Evolutionary conservation across 768 basidiomycete genomes (phyloP), one percentile per base, ranked within the genome.

Genomic region (Cyclocybe cylindracea): DNA sequence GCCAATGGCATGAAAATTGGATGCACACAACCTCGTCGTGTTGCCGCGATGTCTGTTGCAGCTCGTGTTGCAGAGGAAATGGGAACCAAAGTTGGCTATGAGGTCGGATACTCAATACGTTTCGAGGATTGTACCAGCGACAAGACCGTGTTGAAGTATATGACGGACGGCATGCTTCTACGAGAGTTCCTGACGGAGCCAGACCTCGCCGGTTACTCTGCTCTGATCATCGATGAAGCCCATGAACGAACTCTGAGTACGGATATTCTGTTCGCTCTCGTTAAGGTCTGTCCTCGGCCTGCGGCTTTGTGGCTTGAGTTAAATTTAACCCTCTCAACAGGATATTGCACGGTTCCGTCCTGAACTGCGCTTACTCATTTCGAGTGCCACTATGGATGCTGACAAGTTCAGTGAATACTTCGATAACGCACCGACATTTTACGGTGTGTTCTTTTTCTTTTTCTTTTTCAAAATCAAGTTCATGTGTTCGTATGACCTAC

Each of bases 121-220:
- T 99, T 99, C 73, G 97, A 99, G 71, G 97, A 99, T 70, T 97
- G 94, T 69, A 99, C 97, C 14, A 97, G 93, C 75, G 94, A 98
- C 78, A 98, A 97, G 77, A 99, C 97, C 4, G 89, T 95, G 39
- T 78, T 99, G 64, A 98, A 99, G 72, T 99, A 99, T 72, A 97
- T 99, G 97, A 99, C 97, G 39, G 97, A 99, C 64, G 97, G 97
- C 33, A 98, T 99, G 97, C 78, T 99, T 24, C 74, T 98, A 40
- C 83, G 97, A 63, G 94, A 98, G 70, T 98, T 98, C 70, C 73
- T 99, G 63, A 98, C 97, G 8, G 97, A 99, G 68, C 97, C 97
- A 0, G 93, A 95, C 73, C 71, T 99, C 48, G 96, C 93, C 10
- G 92, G 92, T 4, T 99, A 98, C 67, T 87, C 94, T 42, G 92